Evolutionary conservation across 1,139 yeast genomes (phyloP), one percentile per base, ranked within the genome.

Genomic region (Hansenula lynferdii): DNA sequence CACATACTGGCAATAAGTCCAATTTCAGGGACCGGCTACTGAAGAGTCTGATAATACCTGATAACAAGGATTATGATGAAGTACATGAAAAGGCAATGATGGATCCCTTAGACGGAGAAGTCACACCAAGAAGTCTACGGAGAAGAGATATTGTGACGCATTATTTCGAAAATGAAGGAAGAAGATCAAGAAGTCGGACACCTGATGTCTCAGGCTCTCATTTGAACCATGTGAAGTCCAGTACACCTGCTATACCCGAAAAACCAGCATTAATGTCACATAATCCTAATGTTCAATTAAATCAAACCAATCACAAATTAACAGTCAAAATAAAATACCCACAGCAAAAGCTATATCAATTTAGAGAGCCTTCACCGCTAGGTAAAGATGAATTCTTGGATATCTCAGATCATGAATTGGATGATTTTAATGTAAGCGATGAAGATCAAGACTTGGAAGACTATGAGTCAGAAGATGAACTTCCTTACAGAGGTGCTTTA

Each of bases 401-500:
- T 26, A 42, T 51, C 8, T 27, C 30, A 10, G 56, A 51, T 34
- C 49, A 50, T 35, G 49, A 49, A 22, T 30, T 37, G 23, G 56
- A 53, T 31, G 57, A 53, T 30, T 52, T 52, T 33, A 51, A 51
- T 30, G 48, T 51, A 15, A 37, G 44, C 29, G 53, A 31, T 16
- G 34, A 31, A 28, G 37, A 28, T 8, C 34, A 34, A 9, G 36
- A 29, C 15, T 8, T 31, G 3, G 39, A 39, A 8, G 44, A 41
- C 6, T 37, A 23, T 12, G 51, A 44, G 11, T 40, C 44, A 1
- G 55, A 51, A 7, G 52, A 51, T 34, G 79, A 75, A 43, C 44
- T 77, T 31, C 92, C 92, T 0, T 85, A 77, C 51, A 65, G 81
- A 41, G 94, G 94, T 0, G 64, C 82, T 0, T 57, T 84, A 23